Percentiles rank a stretch among this genome's conserved stretches.
Evolutionary conservation across 208 protist species (phyloP).

Genomic region (Trypanosoma rangeli): DNA sequence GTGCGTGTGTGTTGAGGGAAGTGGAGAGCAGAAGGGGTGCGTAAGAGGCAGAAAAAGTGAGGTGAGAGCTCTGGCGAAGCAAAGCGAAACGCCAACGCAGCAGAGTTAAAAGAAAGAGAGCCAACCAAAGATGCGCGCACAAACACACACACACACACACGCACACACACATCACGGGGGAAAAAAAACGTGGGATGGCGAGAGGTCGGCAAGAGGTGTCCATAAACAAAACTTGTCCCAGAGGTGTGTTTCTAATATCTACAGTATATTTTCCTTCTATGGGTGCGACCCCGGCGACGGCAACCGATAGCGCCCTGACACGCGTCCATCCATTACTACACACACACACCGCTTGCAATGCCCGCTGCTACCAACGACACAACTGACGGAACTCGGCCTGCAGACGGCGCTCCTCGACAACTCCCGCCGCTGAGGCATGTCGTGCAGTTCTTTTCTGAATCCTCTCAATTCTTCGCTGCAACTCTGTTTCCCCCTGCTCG

Average conservation of each 20-base stretch:
- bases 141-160: background rate
- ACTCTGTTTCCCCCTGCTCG: constrained; percentile 5
- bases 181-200: no score
- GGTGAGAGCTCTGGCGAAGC: no score
- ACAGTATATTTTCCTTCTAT: background rate
- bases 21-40: no score
- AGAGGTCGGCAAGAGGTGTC: background rate
- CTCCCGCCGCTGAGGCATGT: constrained; percentile 23
- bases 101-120: no score
- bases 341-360: background rate
- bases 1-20: no score
- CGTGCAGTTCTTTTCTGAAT: constrained; percentile 27
- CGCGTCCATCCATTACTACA: background rate
- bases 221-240: no score
- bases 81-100: no score
- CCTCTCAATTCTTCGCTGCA: constrained; percentile 4
- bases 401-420: constrained; percentile 25
- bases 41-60: no score
- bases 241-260: background rate
- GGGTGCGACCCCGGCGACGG: background rate
- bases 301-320: background rate
- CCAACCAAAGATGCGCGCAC: no score
- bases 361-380: constrained; percentile 19
- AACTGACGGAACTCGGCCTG: constrained; percentile 23
- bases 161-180: background rate